These are phyloP conservation scores for Cyberlindnera maritima DNA, from an alignment of 805 yeast species.

Conservation along the genomic window DNA sequence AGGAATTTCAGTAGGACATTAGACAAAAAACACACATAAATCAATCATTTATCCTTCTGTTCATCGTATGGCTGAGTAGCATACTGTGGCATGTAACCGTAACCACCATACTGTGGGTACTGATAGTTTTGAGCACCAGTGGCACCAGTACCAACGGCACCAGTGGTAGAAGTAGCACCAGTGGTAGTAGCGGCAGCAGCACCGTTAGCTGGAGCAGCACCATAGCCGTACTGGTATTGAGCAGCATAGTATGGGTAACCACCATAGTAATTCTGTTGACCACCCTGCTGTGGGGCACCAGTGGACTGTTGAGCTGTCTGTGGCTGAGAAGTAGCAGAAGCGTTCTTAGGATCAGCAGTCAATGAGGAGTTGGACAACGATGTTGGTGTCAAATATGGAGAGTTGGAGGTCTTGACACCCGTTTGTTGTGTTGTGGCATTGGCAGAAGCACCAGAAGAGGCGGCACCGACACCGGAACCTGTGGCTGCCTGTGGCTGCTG, in stretches of 20 bases:
- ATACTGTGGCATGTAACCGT: constrained; percentile 27
- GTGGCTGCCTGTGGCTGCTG: constrained; percentile 7
- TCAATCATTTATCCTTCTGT: constrained; percentile 21
- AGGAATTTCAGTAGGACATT: neutral
- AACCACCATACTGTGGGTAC: constrained; percentile 23
- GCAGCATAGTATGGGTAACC: constrained; percentile 17
- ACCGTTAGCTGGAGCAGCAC: constrained; percentile 3
- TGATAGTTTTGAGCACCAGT: constrained; percentile 17
- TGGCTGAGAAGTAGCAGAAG: constrained; percentile 8
- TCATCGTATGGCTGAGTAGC: constrained; percentile 26
- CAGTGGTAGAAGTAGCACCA: constrained; percentile 9
- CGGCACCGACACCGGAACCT: neutral
- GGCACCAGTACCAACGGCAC: too few relatives aligned
- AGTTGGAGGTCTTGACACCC: constrained; percentile 10
- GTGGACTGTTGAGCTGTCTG: constrained; percentile 7
- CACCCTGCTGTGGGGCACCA: constrained; percentile 3
- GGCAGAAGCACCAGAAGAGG: neutral
- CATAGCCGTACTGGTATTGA: constrained; percentile 19
- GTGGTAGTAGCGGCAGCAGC: constrained; percentile 9
- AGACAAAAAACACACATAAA: neutral
- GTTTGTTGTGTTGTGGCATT: constrained; percentile 5
- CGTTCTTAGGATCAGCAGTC: constrained; percentile 5
- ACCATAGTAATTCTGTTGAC: constrained; percentile 16
- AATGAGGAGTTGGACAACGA: constrained; percentile 20
- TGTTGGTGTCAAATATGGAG: constrained; percentile 27